These are phyloP conservation scores for Nymphaea colorata DNA, from an alignment of 164 flowering plant species.

Conservation along the genomic window DNA sequence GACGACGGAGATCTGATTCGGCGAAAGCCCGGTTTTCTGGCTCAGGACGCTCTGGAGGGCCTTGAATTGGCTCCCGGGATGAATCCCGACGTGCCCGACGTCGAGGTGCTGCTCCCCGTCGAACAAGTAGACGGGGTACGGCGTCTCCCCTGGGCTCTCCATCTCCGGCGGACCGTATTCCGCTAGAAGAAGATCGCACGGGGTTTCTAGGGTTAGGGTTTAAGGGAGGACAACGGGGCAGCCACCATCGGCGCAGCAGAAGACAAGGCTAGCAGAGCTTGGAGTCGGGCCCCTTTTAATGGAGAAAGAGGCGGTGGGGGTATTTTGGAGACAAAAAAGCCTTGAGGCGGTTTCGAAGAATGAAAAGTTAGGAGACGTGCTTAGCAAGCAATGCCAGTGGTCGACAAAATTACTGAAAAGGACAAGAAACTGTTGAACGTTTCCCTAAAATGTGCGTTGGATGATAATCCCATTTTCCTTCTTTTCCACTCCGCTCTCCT, in stretches of 20 bases:
- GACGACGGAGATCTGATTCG: constrained; percentile 42
- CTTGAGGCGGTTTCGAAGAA: background rate
- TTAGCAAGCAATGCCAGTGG: background rate
- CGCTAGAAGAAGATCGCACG: background rate
- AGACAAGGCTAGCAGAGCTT: background rate
- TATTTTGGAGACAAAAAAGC: constrained; percentile 10
- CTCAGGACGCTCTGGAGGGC: constrained; percentile 24
- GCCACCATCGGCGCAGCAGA: background rate
- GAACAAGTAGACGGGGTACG: constrained; percentile 41
- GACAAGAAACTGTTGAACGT: background rate
- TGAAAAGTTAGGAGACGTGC: background rate
- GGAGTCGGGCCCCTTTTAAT: background rate
- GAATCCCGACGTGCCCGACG: constrained; percentile 29
- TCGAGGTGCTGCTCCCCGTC: constrained; percentile 46
- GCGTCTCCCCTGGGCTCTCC: constrained; percentile 1
- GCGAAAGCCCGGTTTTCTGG: constrained; percentile 40
- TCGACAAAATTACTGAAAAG: background rate
- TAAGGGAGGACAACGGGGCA: background rate
- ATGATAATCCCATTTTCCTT: no score
- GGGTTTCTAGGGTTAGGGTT: background rate
- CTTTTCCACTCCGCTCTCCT: no score
- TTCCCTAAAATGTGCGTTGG: background rate
- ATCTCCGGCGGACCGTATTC: background rate
- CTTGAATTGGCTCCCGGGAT: constrained; percentile 21
- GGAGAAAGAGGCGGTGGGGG: constrained; percentile 17